Conservation (phyloP, 768 basidiomycete species). For the Dioszegia crocea region DNA sequence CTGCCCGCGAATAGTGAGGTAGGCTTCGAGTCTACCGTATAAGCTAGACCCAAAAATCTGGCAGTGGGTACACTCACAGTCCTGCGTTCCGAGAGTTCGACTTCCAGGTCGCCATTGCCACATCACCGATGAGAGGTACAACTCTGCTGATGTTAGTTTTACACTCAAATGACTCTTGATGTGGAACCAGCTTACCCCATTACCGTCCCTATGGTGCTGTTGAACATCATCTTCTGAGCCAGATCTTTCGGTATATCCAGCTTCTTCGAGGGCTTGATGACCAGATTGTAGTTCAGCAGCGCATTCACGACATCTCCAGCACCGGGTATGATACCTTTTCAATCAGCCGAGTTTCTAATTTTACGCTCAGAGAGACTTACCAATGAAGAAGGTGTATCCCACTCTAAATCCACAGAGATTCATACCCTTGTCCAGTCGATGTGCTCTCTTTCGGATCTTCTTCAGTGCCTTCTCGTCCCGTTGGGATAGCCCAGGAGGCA, state of each 20-base stretch:
- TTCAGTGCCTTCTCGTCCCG: slow-evolving; percentile 71
- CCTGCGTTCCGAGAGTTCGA: slow-evolving; percentile 85
- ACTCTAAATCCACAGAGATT: slow-evolving; percentile 72
- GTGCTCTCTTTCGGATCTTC: slow-evolving; percentile 69
- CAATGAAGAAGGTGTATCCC: slow-evolving; percentile 56
- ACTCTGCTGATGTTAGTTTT: slow-evolving; percentile 36
- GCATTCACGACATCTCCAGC: slow-evolving; percentile 45
- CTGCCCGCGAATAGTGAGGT: slow-evolving; percentile 69
- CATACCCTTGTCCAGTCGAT: slow-evolving; percentile 84
- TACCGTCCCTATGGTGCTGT: slow-evolving; percentile 65
- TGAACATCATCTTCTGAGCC: slow-evolving; percentile 63
- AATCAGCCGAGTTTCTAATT: background rate
- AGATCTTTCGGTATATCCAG: slow-evolving; percentile 71
- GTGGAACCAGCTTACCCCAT: slow-evolving; percentile 55
- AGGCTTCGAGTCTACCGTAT: slow-evolving; percentile 64
- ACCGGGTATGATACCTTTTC: slow-evolving; percentile 41
- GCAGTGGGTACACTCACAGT: slow-evolving; percentile 48
- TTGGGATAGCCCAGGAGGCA: slow-evolving; percentile 68
- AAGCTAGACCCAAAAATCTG: background rate
- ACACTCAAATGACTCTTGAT: background rate
- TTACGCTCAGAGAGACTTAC: slow-evolving; percentile 38
- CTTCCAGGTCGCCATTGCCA: slow-evolving; percentile 72
- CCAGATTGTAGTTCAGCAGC: slow-evolving; percentile 61
- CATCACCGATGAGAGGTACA: slow-evolving; percentile 70
- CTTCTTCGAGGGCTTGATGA: slow-evolving; percentile 68